Base-by-base conservation (phyloP, 2,329 filamentous ascomycete species). In the Triangularia setosa region DNA sequence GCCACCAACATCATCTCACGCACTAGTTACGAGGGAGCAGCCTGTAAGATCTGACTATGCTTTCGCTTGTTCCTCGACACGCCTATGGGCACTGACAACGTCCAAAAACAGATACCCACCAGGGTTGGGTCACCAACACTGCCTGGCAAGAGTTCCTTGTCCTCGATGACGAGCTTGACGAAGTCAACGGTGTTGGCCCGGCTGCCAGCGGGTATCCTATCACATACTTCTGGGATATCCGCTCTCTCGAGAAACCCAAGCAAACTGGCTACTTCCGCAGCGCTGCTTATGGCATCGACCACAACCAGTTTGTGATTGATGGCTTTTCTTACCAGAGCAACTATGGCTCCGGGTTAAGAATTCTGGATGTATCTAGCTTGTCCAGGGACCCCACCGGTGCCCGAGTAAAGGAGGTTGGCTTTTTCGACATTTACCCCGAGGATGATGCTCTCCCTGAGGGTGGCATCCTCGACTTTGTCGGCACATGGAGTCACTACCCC, bases 101-200 rank as follows among this genome's bases (percentile, higher is more conserved):
- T 16, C 8, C 7, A 1, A 12, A 2, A 21, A 25, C 5, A 55
- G 52, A 85, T 75, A 84, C 83, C 1, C 84, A 87, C 72, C 84
- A 86, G 69, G 84, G 84, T 61, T 81, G 79, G 75, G 76, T 85
- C 11, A 77, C 82, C 61, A 77, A 83, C 69, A 70, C 74, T 12
- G 71, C 77, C 61, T 79, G 74, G 74, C 75, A 79, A 52, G 80
- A 80, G 68, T 74, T 74, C 55, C 76, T 84, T n/a, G 73, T 84
- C 58, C 69, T 81, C n/a, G 82, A 84, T 68, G 82, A 84, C 68
- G 83, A 84, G 71, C 76, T 80, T 23, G 83, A 85, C 69, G 83
- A 85, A 73, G 70, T 75, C 35, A 72, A 79, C n/a, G 69, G 70
- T 21, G 74, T 74, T 9, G 78, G 77, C 5, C 72, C 75, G 1